A percentile compares a stretch with the other conserved stretches of the same genome.
Conservation (phyloP, 768 basidiomycete species). For the Antrodiella citrinella region DNA sequence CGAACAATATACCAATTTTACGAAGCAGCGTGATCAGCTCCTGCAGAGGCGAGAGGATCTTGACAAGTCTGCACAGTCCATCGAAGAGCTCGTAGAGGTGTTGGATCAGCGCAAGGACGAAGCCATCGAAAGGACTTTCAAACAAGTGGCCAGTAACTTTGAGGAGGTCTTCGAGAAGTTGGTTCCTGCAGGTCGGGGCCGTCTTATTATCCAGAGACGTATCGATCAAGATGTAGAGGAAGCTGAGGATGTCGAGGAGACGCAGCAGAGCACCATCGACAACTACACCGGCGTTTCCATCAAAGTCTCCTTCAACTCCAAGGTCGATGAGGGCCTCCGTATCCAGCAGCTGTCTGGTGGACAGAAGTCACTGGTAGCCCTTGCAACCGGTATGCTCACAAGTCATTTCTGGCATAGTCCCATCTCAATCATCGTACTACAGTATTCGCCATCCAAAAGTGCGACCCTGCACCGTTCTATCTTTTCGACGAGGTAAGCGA, state of each 20-base stretch:
- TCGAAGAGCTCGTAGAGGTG: constrained; percentile 87
- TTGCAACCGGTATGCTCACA: constrained; percentile 65
- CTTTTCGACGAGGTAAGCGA: constrained; percentile 84
- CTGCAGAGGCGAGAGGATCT: constrained; percentile 82
- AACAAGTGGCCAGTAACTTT: constrained; percentile 95
- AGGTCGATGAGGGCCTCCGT: constrained; percentile 90
- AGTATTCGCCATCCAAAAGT: constrained; percentile 99
- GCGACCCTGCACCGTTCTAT: constrained; percentile 98
- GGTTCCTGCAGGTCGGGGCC: constrained; percentile 87
- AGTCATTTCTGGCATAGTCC: neutral
- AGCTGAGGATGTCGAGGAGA: constrained; percentile 66
- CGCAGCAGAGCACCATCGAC: constrained; percentile 71
- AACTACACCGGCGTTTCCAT: constrained; percentile 97
- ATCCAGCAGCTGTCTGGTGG: constrained; percentile 97
- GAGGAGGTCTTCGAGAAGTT: constrained; percentile 95
- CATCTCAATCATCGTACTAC: constrained; percentile 9
- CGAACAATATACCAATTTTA: constrained; percentile 97
- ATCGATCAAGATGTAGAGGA: constrained; percentile 81
- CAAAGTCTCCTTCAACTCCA: constrained; percentile 98
- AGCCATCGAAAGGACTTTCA: constrained; percentile 97
- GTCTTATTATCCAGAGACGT: constrained; percentile 86
- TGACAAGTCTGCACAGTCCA: constrained; percentile 82
- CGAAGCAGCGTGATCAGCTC: constrained; percentile 92
- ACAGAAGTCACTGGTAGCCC: constrained; percentile 93
- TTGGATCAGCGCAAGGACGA: constrained; percentile 97